phyloP scores from a whole-genome alignment of 2,329 filamentous ascomycete genomes.

The Venturia pyrina region DNA sequence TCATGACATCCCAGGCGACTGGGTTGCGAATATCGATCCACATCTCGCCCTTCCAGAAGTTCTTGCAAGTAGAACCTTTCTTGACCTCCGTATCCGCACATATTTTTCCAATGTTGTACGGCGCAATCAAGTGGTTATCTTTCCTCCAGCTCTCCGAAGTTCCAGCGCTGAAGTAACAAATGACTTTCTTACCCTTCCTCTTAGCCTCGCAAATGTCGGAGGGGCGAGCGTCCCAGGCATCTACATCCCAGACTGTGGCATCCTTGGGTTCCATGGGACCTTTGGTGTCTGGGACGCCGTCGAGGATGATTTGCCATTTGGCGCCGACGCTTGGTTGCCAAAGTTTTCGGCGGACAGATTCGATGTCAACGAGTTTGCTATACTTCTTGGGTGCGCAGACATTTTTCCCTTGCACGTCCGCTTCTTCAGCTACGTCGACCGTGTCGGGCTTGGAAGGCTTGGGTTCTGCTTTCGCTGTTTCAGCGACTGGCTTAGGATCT shows the following conservation, averaged over 20 bases:
- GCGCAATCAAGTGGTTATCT: slow-evolving; percentile 17
- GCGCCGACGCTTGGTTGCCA: slow-evolving; percentile 46
- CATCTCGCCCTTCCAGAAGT: slow-evolving; percentile 19
- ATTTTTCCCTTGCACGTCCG: neutral
- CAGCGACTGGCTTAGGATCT: too few species aligned
- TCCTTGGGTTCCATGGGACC: neutral
- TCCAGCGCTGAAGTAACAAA: slow-evolving; percentile 21
- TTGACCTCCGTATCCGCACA: slow-evolving; percentile 7
- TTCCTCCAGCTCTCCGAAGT: slow-evolving; percentile 19
- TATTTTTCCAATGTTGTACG: slow-evolving; percentile 16
- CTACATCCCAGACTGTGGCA: slow-evolving; percentile 43
- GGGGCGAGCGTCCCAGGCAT: slow-evolving; percentile 44
- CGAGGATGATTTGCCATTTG: slow-evolving; percentile 54
- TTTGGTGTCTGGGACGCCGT: slow-evolving; percentile 25
- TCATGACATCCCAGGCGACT: slow-evolving; percentile 20
- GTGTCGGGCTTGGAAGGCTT: neutral
- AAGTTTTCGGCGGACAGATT: slow-evolving; percentile 17
- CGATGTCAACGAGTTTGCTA: neutral
- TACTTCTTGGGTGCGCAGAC: neutral
- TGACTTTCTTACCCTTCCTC: slow-evolving; percentile 46
- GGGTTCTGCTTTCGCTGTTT: too few species aligned
- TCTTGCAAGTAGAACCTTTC: neutral
- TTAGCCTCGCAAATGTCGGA: slow-evolving; percentile 40
- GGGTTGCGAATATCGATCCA: slow-evolving; percentile 19
- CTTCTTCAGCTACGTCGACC: neutral